Evolutionary conservation across 1,284 basidiomycete species (phyloP).

Genomic region (Rhodotorula sp.): DNA sequence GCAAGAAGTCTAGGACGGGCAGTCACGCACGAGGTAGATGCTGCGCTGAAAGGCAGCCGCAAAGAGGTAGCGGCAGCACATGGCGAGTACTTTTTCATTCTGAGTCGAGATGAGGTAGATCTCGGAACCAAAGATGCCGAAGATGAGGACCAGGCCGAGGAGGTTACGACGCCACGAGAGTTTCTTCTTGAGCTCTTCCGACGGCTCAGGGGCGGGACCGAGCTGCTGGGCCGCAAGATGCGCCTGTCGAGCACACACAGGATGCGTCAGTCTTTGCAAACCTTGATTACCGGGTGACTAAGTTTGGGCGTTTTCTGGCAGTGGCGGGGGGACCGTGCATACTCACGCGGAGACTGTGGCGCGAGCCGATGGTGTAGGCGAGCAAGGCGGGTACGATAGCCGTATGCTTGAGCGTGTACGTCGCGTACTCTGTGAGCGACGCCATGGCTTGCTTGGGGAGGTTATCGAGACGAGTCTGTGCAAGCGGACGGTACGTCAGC

Average conservation of each 20-base stretch:
- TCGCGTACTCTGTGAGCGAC: constrained; percentile 1
- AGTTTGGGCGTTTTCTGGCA: neutral
- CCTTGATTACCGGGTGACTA: neutral
- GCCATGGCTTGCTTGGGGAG: neutral
- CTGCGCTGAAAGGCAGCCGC: constrained; percentile 11
- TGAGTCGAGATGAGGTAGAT: constrained; percentile 11
- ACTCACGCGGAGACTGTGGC: constrained; percentile 19
- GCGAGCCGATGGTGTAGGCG: constrained; percentile 17
- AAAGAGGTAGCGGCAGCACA: constrained; percentile 17
- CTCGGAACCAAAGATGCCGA: constrained; percentile 19
- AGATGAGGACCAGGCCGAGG: neutral
- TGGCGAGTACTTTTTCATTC: constrained; percentile 7
- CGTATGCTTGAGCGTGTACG: neutral
- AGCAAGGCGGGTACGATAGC: constrained; percentile 18
- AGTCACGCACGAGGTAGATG: constrained; percentile 4
- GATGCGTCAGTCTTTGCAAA: no score
- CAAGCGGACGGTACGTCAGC: no score
- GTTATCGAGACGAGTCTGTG: neutral
- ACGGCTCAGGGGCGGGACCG: constrained; percentile 7
- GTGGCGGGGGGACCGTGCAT: no score
- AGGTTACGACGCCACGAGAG: neutral
- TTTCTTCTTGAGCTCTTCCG: constrained; percentile 14
- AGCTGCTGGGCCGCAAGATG: constrained; percentile 22
- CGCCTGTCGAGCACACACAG: constrained; percentile 1
- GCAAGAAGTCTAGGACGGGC: no score